These are phyloP conservation scores for Cinchona pubescens DNA, from an alignment of 257 asterid genomes.

Conservation along the genomic window DNA sequence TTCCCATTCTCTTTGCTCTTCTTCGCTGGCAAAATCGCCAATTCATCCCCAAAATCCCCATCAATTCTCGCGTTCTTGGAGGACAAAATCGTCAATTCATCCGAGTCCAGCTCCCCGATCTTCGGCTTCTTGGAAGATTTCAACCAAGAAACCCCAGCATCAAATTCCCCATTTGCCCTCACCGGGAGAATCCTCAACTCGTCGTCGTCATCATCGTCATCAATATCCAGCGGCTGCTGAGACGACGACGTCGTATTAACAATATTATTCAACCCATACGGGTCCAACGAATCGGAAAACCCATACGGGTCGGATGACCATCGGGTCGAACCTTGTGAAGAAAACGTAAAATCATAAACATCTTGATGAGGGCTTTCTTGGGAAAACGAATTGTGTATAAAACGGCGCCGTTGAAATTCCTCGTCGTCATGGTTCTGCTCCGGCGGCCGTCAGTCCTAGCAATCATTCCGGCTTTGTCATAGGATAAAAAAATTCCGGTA, in stretches of 20 bases:
- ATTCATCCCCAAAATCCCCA: constrained; percentile 22
- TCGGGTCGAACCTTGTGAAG: constrained; percentile 55
- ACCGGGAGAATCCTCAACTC: constrained; percentile 34
- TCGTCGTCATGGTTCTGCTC: constrained; percentile 43
- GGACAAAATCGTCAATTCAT: constrained; percentile 36
- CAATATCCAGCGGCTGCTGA: constrained; percentile 45
- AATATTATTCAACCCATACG: constrained; percentile 22
- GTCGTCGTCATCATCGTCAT: constrained; percentile 23
- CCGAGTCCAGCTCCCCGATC: constrained; percentile 39
- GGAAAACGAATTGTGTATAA: constrained; percentile 30
- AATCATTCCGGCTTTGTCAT: constrained; percentile 30
- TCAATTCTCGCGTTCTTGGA: constrained; percentile 22
- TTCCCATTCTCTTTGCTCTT: constrained; percentile 22
- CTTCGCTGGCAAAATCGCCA: constrained; percentile 34
- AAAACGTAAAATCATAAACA: constrained; percentile 48
- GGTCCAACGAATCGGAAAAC: constrained; percentile 33
- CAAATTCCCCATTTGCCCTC: constrained; percentile 35
- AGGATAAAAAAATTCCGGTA: too few relatives aligned
- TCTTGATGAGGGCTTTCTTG: constrained; percentile 56
- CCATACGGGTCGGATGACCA: constrained; percentile 27
- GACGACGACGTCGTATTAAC: constrained; percentile 25
- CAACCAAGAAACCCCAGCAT: constrained; percentile 45
- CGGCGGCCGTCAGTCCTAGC: constrained; percentile 64
- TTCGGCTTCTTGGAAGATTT: constrained; percentile 45
- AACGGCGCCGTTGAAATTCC: constrained; percentile 45